Evolutionary conservation across 805 yeast genomes (phyloP), one percentile per base, ranked within the genome.

Genomic region (Metschnikowia continentalis): DNA sequence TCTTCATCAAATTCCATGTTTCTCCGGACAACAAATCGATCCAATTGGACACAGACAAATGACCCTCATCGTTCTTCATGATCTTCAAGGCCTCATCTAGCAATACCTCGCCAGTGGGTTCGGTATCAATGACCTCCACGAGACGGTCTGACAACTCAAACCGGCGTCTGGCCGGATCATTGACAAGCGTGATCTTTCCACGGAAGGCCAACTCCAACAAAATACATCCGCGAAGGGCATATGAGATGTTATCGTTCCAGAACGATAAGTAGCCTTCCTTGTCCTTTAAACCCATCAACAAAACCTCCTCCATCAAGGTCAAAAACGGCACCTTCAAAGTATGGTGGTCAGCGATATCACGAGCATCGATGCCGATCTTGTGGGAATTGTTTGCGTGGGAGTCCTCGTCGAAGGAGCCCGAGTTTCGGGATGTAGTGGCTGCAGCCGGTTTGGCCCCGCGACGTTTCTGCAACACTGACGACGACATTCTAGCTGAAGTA

Each of bases 181-280:
- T 89, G 46, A 90, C 86, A 75, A 94, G 82, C 49, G 90, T 79
- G 61, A 94, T 89, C 64, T 88, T 88, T 52, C 90, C 91, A 59
- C 97, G 81, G 62, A 94, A 81, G 2, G 97, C 96, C 69, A 94
- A 78, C 69, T 94, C 99, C 66, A 94, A 79, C 48, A 94, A 64
- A 53, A 94, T 92, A 66, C 97, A 87, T 11, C 99, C 99, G 61
- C 99, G 83, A 53, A 94, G 77, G 1, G 97, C 96, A 71, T 94
- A 94, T 22, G 97, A 90, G 49, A 94, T 91, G 69, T 90, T 91
- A 70, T 94, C 99, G 66, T 94, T 94, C 99, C 99, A 94, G 71
- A 94, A 94, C 30, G 97, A 90, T 42, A 94, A 76, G 68, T 92
- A 90, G 11, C 99, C 99, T 69, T 94, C 98, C 61, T 88, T 87